These are phyloP conservation scores for Crithidia fasciculata DNA, from an alignment of 208 protist genomes.

Conservation along the genomic window DNA sequence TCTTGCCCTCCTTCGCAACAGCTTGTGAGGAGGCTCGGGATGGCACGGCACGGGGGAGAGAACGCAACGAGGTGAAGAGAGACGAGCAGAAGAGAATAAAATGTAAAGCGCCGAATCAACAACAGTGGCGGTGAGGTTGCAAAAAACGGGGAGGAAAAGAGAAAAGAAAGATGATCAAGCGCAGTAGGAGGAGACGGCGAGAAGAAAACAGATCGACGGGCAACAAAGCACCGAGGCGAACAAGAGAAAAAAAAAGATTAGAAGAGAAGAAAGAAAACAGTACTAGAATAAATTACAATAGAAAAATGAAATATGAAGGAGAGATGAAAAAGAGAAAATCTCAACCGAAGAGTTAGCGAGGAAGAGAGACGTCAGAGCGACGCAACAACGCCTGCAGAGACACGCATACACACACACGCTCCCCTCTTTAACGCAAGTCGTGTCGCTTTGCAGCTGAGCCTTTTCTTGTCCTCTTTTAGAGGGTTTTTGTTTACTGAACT, in stretches of 20 bases:
- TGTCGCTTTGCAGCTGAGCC: too few relatives aligned
- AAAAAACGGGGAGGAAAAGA: background rate
- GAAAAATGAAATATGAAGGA: background rate
- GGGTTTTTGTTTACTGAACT: too few relatives aligned
- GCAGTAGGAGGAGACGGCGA: background rate
- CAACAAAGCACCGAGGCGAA: background rate
- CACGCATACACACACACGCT: too few relatives aligned
- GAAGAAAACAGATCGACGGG: background rate
- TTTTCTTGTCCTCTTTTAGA: too few relatives aligned
- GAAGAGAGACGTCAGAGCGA: background rate
- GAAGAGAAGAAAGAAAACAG: slow-evolving; percentile 14
- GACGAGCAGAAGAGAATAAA: slow-evolving; percentile 7
- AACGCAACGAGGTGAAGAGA: slow-evolving; percentile 2
- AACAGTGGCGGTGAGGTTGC: background rate
- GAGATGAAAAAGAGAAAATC: background rate
- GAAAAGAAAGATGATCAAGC: background rate
- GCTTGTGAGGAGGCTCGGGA: too few relatives aligned
- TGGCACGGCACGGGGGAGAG: too few relatives aligned
- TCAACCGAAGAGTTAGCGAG: background rate
- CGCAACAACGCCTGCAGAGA: too few relatives aligned
- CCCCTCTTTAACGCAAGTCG: too few relatives aligned
- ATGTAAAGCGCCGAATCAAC: background rate
- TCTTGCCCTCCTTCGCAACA: too few relatives aligned
- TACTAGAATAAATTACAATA: slow-evolving; percentile 1
- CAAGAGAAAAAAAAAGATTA: slow-evolving; percentile 10